phyloP scores from a whole-genome alignment of 1,284 basidiomycete genomes.

The Ustilago sp. region DNA sequence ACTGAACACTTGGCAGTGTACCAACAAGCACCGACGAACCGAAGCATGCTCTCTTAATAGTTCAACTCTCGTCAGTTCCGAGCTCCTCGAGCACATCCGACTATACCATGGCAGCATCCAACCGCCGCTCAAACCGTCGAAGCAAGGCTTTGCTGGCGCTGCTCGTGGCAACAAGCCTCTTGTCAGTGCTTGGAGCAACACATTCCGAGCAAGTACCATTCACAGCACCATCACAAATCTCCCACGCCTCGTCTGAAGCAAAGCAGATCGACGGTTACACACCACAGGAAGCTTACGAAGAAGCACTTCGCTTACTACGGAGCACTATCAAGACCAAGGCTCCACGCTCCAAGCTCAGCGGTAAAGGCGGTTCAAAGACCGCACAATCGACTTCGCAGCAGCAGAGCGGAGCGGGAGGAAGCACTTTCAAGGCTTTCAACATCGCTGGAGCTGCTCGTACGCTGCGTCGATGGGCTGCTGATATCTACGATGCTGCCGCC shows the following conservation, averaged over 20 bases:
- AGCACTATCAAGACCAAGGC: conserved; percentile 42
- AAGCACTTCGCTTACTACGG: conserved; percentile 47
- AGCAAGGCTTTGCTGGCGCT: conserved; percentile 25
- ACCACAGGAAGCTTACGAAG: conserved; percentile 51
- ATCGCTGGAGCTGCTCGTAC: conserved; percentile 9
- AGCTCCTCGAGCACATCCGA: background rate
- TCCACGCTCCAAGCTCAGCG: conserved; percentile 9
- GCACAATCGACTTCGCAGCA: conserved; percentile 4
- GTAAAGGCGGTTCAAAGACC: conserved; percentile 2
- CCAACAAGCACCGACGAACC: background rate
- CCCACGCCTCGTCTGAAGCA: conserved; percentile 1
- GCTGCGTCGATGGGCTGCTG: conserved; percentile 15
- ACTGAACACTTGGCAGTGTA: background rate
- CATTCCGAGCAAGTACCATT: conserved; percentile 25
- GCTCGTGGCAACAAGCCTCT: conserved; percentile 25
- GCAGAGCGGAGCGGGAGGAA: background rate
- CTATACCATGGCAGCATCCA: conserved; percentile 19
- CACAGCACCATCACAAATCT: conserved; percentile 4
- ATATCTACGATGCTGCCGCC: conserved; percentile 21
- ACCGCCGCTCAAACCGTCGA: conserved; percentile 11
- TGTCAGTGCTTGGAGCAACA: conserved; percentile 18
- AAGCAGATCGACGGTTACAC: background rate
- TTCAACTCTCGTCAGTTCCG: background rate
- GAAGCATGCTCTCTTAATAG: background rate
- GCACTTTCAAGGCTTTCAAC: background rate